phyloP scores from a whole-genome alignment of 2,329 filamentous ascomycete genomes.

The Colletotrichum musicola region DNA sequence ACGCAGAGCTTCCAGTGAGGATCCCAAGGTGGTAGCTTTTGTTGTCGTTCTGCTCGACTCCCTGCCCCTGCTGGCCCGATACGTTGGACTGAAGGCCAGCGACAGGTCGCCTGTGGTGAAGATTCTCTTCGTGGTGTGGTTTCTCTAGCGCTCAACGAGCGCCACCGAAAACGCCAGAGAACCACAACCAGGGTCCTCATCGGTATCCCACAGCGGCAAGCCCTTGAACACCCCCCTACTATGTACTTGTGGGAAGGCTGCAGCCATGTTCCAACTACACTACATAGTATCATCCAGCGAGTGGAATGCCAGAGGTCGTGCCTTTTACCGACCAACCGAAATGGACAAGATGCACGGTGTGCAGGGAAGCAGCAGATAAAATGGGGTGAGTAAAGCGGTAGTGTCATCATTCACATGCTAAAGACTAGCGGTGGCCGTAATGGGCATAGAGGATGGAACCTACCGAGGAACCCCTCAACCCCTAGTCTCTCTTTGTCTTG shows the following conservation, averaged over 20 bases:
- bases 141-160: background rate
- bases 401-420: constrained; percentile 37
- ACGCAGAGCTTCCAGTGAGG: constrained; percentile 22
- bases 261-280: background rate
- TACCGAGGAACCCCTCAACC: constrained; percentile 31
- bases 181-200: background rate
- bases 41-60: constrained; percentile 8
- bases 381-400: constrained; percentile 13
- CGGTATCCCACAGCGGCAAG: constrained; percentile 11
- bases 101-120: background rate
- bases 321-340: constrained; percentile 31
- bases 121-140: background rate
- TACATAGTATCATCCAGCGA: constrained; percentile 21
- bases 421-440: constrained; percentile 31
- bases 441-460: constrained; percentile 18
- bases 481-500: constrained; percentile 14
- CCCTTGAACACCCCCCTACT: background rate
- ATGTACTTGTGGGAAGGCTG: constrained; percentile 8
- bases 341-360: constrained; percentile 20
- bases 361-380: constrained; percentile 11
- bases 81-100: background rate
- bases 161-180: background rate
- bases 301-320: constrained; percentile 13
- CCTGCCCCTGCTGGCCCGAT: constrained; percentile 19
- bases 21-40: constrained; percentile 22